Base-by-base conservation (phyloP, 2,329 filamentous ascomycete genomes). In the Alternaria arborescens region DNA sequence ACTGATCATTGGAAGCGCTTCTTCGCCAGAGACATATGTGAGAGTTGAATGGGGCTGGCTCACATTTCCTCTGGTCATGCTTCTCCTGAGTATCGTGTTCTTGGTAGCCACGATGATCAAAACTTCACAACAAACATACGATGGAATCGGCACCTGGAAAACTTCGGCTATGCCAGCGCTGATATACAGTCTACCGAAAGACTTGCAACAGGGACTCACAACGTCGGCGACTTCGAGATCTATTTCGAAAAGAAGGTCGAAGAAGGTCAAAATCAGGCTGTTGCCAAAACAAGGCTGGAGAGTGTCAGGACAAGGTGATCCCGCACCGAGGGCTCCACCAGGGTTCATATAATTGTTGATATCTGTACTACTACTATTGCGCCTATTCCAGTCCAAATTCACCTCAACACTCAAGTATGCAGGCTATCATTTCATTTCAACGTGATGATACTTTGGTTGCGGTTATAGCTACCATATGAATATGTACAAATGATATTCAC, bases 31-130 rank as follows among this genome's bases (percentile, higher is more conserved):
- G 38, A 64, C 55, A 1, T 66, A 54, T 12, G 50, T 69, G 2
- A 36, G 42, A 8, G 70, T 78, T 0, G 54, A 67, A 4, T 78
- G 72, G 74, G 63, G n/a, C 3, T 78, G 75, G 73, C 61, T 78
- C 6, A 42, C 62, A 0, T 72, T 77, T 20, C 75, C 75, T 1
- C 26, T 72, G n/a, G 55, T 50, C 0, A 52, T 78, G 7, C 54
- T 75, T 6, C 4, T 66, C 0, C 32, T 75, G 1, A 71, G 68
- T 12, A 43, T 72, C 0, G 16, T 61, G 0, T 77, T 74, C 24
- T 42, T 78, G 8, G 22, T 69, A 1, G 59, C 67, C 1, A 74
- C 73, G 0, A 75, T 78, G 6, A 6, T 70, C 1, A 71, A 67
- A 44, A 74, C 70, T 3, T 69, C 67, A 0, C 54, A 48, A 2